Base-by-base conservation (phyloP, 306 rosid genomes). In the Vigna radiata region DNA sequence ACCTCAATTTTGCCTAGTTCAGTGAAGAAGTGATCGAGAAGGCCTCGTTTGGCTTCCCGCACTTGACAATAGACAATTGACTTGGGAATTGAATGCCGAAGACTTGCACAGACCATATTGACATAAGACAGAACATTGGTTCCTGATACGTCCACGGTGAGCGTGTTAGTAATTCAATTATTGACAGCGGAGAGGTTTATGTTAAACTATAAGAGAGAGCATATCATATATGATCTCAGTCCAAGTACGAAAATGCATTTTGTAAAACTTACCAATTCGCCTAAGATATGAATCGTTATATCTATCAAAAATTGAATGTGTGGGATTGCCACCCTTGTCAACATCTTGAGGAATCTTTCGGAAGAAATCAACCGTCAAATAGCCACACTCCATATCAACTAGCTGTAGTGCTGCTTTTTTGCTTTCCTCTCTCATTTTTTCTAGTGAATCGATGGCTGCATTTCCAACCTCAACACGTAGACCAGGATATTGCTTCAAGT, bases 251-350 rank as follows among this genome's bases (percentile, higher is more conserved):
- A 6, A 41, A 56, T 15, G 72, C 19, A 46, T 43, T 62, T 52
- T 50, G 68, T 3, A 41, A 39, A 59, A 79, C 87, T 50, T 74
- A 91, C 98, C 98, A 23, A 94, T 90, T 54, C 98, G 85, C 87
- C 97, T 87, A 56, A 94, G 94, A 77, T 94, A 94, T 8, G 96
- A 80, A 70, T 94, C 98, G 48, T 91, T 94, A 72, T 91, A 94
- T 91, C 98, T 89, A 64, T 94, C 98, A 55, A 91, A 94, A 82
- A 91, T 80, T 13, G 98, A 94, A 85, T 91, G 98, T 0, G 98
- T 90, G n/a, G 98, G 96, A 80, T 91, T 91, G 86, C 98, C 98
- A 12, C 98, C 98, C 89, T 94, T 94, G 50, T 94, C 98, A 78
- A 94, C 86, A 70, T 94, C 96, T 66, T 94, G 98, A 79, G 98